Percentiles rank a stretch among this genome's conserved stretches.
These are phyloP conservation scores for Amanita inopinata DNA, from an alignment of 768 basidiomycete genomes.

Conservation along the genomic window DNA sequence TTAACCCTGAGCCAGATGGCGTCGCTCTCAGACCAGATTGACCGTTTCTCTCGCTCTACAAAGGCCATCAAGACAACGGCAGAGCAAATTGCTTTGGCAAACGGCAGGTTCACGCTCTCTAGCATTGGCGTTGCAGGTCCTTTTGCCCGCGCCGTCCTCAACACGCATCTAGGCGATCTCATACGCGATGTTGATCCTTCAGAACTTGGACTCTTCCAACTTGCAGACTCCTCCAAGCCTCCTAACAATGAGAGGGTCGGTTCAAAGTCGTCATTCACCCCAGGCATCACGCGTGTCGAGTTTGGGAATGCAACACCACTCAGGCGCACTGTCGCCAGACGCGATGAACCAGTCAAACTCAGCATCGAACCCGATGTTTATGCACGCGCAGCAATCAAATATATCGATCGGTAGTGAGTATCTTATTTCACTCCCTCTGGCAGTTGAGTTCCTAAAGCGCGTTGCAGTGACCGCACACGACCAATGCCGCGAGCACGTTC, in stretches of 20 bases:
- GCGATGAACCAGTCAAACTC: constrained; percentile 26
- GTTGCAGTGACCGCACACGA: constrained; percentile 28
- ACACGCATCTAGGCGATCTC: constrained; percentile 57
- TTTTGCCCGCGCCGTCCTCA: constrained; percentile 59
- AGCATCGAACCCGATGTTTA: constrained; percentile 69
- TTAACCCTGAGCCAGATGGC: constrained; percentile 27
- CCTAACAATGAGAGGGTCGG: constrained; percentile 22
- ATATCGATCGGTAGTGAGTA: constrained; percentile 68
- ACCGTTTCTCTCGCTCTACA: constrained; percentile 48
- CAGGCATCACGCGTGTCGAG: constrained; percentile 49
- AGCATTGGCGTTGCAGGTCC: constrained; percentile 24
- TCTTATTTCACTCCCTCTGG: background rate
- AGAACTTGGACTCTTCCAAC: constrained; percentile 69
- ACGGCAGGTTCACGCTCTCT: constrained; percentile 12
- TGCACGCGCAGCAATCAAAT: constrained; percentile 66
- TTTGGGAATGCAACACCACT: constrained; percentile 69
- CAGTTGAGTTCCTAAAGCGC: constrained; percentile 8
- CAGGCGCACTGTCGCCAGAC: constrained; percentile 31
- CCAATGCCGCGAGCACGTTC: constrained; percentile 42
- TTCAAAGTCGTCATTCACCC: constrained; percentile 18
- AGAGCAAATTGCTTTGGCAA: constrained; percentile 17
- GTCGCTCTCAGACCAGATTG: constrained; percentile 56
- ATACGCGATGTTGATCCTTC: constrained; percentile 74
- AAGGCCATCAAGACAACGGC: constrained; percentile 41
- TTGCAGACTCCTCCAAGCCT: constrained; percentile 26